Conservation (phyloP, 179 eudicot genomes). For the Silene vulgaris region DNA sequence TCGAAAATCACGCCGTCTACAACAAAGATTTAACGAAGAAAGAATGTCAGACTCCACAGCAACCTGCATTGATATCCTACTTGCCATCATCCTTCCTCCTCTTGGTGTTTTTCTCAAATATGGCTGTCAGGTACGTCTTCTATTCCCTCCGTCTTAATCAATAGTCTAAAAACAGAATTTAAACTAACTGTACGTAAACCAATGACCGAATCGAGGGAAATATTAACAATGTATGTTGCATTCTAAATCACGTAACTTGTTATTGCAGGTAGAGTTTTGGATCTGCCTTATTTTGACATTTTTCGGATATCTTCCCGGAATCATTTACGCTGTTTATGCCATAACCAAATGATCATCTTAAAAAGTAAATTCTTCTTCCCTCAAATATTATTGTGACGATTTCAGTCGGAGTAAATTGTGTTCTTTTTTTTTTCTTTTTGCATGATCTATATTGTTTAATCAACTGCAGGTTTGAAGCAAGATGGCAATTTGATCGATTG, state of each 20-base stretch:
- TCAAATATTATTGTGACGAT: not conserved
- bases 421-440: not conserved
- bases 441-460: not conserved
- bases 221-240: not conserved
- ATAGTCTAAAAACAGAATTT: too few relatives aligned
- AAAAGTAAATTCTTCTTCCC: not conserved
- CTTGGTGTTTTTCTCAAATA: conserved; percentile 34
- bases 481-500: not conserved
- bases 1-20: not conserved
- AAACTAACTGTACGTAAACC: too few relatives aligned
- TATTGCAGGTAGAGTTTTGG: conserved; percentile 32
- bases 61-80: conserved; percentile 24
- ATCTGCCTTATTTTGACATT: conserved; percentile 29
- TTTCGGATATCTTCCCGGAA: conserved; percentile 31
- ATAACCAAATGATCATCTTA: conserved; percentile 26
- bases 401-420: not conserved
- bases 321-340: conserved; percentile 32
- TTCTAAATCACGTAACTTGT: too few relatives aligned
- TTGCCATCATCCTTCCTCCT: conserved; percentile 31
- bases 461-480: conserved; percentile 3
- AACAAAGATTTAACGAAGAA: not conserved
- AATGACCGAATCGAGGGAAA: too few relatives aligned
- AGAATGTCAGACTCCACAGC: conserved; percentile 30
- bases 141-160: too few relatives aligned
- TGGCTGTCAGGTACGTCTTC: conserved; percentile 20